Conservation (phyloP, 139 green algal genomes). For the Chlorella sp. region DNA sequence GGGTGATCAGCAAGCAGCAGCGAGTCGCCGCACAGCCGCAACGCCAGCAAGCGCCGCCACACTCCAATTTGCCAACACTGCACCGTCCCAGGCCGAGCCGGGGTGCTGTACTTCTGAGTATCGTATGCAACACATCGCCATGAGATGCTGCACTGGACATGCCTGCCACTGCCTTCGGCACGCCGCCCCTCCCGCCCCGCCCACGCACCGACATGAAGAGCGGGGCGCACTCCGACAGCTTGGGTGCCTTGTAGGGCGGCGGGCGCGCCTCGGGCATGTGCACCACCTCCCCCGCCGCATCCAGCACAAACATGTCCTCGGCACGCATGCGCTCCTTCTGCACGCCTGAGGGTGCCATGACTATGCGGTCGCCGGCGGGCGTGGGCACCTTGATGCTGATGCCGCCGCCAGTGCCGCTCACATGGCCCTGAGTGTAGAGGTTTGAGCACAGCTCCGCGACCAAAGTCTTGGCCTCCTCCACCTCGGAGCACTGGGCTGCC, state of each 20-base stretch:
- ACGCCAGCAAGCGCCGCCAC: too few species aligned
- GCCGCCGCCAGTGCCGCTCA: constrained; percentile 87
- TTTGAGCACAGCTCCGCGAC: constrained; percentile 85
- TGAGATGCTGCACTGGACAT: too few species aligned
- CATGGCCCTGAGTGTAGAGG: constrained; percentile 87
- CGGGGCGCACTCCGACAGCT: constrained; percentile 92
- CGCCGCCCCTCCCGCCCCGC: too few species aligned
- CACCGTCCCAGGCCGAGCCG: too few species aligned
- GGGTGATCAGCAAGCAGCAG: neutral
- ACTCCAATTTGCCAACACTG: too few species aligned
- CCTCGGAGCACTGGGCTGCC: neutral
- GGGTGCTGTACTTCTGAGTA: too few species aligned
- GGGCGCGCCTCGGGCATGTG: constrained; percentile 69
- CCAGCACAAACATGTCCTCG: constrained; percentile 95
- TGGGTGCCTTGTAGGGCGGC: constrained; percentile 83
- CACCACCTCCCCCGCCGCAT: constrained; percentile 72
- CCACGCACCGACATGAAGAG: constrained; percentile 87
- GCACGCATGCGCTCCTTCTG: constrained; percentile 97
- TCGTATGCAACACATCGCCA: too few species aligned
- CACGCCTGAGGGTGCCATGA: constrained; percentile 83
- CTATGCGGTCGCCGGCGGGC: constrained; percentile 63
- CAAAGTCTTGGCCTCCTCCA: constrained; percentile 79
- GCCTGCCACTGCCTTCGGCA: too few species aligned
- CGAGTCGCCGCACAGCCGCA: too few species aligned
- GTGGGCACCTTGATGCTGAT: constrained; percentile 80